Conservation (phyloP, 2,329 filamentous ascomycete genomes). For the Xylaria multiplex region DNA sequence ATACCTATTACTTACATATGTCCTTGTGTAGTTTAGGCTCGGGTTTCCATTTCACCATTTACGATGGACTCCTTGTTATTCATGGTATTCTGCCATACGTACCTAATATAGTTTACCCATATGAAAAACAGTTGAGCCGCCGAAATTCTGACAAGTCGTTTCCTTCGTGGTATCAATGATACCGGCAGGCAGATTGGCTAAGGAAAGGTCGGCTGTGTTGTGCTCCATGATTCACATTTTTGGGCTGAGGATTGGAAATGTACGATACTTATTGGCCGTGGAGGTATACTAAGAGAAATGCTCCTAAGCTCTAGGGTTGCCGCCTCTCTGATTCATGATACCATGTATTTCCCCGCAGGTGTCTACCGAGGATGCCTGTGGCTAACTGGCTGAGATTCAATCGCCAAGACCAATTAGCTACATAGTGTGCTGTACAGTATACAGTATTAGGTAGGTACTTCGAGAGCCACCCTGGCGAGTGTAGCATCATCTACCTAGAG, state of each 20-base stretch:
- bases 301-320: neutral
- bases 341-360: slow-evolving; percentile 5
- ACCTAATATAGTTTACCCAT: neutral
- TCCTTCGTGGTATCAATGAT: slow-evolving; percentile 10
- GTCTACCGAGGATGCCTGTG: neutral
- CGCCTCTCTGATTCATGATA: slow-evolving; percentile 1
- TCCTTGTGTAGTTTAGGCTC: slow-evolving; percentile 1
- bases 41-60: neutral
- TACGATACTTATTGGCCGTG: neutral
- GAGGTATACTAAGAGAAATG: no score
- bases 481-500: neutral
- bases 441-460: no score
- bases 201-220: neutral
- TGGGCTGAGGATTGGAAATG: slow-evolving; percentile 2
- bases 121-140: slow-evolving; percentile 1
- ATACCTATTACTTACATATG: neutral
- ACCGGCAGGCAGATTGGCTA: neutral
- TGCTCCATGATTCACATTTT: neutral
- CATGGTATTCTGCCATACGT: neutral
- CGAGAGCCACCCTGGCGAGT: neutral
- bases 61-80: slow-evolving; percentile 1
- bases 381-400: slow-evolving; percentile 7
- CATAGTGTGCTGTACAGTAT: no score
- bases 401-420: neutral
- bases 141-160: slow-evolving; percentile 18